Evolutionary conservation across 352 stramenopile genomes (phyloP), one percentile per base, ranked within the genome.

Genomic region (Plasmopara viticola): DNA sequence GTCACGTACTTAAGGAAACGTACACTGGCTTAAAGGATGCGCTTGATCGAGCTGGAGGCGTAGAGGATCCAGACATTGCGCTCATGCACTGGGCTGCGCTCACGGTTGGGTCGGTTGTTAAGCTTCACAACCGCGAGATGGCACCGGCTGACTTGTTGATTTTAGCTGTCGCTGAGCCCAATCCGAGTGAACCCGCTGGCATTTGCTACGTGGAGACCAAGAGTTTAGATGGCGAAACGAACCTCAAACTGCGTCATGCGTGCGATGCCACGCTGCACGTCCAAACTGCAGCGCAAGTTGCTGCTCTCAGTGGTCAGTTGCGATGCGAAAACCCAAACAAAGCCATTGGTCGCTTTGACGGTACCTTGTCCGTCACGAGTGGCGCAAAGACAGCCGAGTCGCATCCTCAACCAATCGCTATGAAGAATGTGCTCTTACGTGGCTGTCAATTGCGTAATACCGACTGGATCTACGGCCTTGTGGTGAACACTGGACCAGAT

Each of bases 141-240:
- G 73, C 84, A 0, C 86, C 88, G 0, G 86, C 86, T 0, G 88
- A 97, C 51, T 35, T 97, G 41, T 48, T 97, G 3, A 85, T 97
- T 35, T 65, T 97, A 17, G 63, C 68, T 0, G 80, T 90, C 4
- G 64, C 78, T 8, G 84, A 97, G 58, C 62, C 74, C 1, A 73
- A 90, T 15, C 65, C 75, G 3, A 68, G 51, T 10, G 62, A 82
- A 37, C 77, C 86, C 0, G 79, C 72, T 5, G 81, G 84, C 20
- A 86, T 90, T 28, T 90, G 78, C 63, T 95, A 92, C 53, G 81
- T 94, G 7, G 82, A 95, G 65, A 96, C 87, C 44, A 88, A 87
- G 51, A 90, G 72, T 46, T 61, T 96, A 7, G 87, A 96, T 49
- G 87, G 87, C 10, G 87, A 96, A 43, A 96, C 87, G 8, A 96